Percentiles rank a stretch among this genome's conserved stretches.
These are phyloP conservation scores for Sporobolomyces pararoseus DNA, from an alignment of 768 basidiomycete genomes.

Conservation along the genomic window DNA sequence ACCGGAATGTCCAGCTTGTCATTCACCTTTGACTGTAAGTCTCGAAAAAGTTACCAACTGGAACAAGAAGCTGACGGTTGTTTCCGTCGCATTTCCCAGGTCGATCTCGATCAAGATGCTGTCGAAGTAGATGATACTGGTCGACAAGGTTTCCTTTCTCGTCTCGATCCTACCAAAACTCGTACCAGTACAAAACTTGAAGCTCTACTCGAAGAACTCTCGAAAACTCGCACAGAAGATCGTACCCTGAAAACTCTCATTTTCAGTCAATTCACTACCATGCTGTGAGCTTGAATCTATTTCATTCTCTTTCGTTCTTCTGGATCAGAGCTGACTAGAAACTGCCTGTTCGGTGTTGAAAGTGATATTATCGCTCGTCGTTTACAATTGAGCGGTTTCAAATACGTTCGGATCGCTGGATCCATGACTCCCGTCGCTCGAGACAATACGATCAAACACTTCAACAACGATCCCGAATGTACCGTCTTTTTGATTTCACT, in stretches of 20 bases:
- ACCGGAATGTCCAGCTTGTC: slow-evolving; percentile 94
- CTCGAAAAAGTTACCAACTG: neutral
- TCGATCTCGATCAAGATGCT: slow-evolving; percentile 91
- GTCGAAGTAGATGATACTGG: slow-evolving; percentile 71
- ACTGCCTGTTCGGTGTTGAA: neutral
- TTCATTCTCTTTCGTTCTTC: neutral
- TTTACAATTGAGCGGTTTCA: slow-evolving; percentile 85
- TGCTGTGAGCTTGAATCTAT: slow-evolving; percentile 52
- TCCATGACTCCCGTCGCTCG: slow-evolving; percentile 95
- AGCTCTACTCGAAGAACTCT: slow-evolving; percentile 87
- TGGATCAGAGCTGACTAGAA: too few species aligned
- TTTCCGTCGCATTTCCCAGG: neutral
- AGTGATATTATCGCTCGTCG: slow-evolving; percentile 84
- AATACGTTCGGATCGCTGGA: slow-evolving; percentile 86
- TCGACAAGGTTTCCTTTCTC: slow-evolving; percentile 88
- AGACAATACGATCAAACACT: slow-evolving; percentile 55
- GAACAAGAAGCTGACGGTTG: neutral
- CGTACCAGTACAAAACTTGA: slow-evolving; percentile 97
- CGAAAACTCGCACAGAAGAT: slow-evolving; percentile 74
- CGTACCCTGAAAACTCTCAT: slow-evolving; percentile 93
- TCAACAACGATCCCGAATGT: slow-evolving; percentile 60
- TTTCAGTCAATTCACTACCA: slow-evolving; percentile 92
- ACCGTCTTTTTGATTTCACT: slow-evolving; percentile 93
- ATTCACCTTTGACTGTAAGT: slow-evolving; percentile 70
- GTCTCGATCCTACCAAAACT: slow-evolving; percentile 83